Conservation (phyloP, 257 asterid genomes). For the Ilex aquifolium region DNA sequence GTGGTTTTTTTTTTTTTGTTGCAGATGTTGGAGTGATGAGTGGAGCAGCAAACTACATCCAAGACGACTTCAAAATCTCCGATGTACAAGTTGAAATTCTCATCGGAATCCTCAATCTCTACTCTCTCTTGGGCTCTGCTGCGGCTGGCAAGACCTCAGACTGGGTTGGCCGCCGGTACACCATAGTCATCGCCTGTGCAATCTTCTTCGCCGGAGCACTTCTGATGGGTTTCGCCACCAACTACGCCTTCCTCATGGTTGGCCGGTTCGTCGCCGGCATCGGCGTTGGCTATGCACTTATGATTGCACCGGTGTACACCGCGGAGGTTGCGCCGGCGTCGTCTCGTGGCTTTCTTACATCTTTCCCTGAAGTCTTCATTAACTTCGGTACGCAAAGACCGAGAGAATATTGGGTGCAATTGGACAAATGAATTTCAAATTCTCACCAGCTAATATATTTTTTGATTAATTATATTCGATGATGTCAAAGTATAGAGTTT, state of each 20-base stretch:
- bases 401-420: too few relatives aligned
- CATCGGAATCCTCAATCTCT: not conserved
- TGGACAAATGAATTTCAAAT: too few relatives aligned
- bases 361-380: not conserved
- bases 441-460: too few relatives aligned
- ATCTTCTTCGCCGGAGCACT: not conserved
- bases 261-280: not conserved
- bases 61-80: not conserved
- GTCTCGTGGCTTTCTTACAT: too few relatives aligned
- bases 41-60: not conserved
- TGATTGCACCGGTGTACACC: not conserved
- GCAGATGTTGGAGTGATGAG: not conserved
- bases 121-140: not conserved
- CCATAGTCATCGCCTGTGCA: not conserved
- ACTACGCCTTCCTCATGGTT: not conserved
- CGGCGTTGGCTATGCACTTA: not conserved
- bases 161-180: not conserved
- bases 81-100: not conserved
- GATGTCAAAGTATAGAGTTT: too few relatives aligned
- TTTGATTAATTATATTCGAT: too few relatives aligned
- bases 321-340: not conserved
- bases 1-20: too few relatives aligned
- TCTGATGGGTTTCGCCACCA: not conserved
- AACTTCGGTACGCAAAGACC: conserved; percentile 7
- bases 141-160: not conserved